Conservation (phyloP, 2,329 filamentous ascomycete genomes). For the Xylaria multiplex region DNA sequence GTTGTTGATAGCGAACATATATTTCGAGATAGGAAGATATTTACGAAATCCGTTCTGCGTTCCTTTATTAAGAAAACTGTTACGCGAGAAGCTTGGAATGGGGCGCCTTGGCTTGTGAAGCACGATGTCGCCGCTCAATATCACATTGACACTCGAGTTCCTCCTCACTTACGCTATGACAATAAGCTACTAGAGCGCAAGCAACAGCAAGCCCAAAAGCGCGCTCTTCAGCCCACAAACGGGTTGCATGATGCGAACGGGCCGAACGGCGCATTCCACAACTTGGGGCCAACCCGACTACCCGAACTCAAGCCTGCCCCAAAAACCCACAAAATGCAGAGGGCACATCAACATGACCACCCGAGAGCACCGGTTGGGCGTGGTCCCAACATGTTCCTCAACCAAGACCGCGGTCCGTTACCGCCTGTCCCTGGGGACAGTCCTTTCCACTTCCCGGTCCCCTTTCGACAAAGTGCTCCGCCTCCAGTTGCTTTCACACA, state of each 20-base stretch:
- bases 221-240: conserved; percentile 57
- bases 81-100: conserved; percentile 90
- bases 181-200: conserved; percentile 82
- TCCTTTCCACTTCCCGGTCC: conserved; percentile 58
- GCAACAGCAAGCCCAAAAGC: conserved; percentile 73
- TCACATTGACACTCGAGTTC: conserved; percentile 87
- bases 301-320: conserved; percentile 78
- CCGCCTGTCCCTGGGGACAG: conserved; percentile 57
- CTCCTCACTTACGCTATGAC: conserved; percentile 82
- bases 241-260: conserved; percentile 56
- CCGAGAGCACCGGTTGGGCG: conserved; percentile 52
- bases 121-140: conserved; percentile 83
- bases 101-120: conserved; percentile 97
- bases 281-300: conserved; percentile 65
- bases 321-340: conserved; percentile 72
- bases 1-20: conserved; percentile 85
- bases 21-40: conserved; percentile 86
- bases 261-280: conserved; percentile 45
- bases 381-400: conserved; percentile 51
- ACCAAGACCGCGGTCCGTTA: conserved; percentile 53
- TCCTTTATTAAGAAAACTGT: conserved; percentile 96
- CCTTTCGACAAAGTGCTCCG: conserved; percentile 56
- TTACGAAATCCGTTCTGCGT: conserved; percentile 92
- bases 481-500: conserved; percentile 55
- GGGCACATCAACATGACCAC: conserved; percentile 58